phyloP scores from a whole-genome alignment of 1,284 basidiomycete species.

The Gomphus bonarii region DNA sequence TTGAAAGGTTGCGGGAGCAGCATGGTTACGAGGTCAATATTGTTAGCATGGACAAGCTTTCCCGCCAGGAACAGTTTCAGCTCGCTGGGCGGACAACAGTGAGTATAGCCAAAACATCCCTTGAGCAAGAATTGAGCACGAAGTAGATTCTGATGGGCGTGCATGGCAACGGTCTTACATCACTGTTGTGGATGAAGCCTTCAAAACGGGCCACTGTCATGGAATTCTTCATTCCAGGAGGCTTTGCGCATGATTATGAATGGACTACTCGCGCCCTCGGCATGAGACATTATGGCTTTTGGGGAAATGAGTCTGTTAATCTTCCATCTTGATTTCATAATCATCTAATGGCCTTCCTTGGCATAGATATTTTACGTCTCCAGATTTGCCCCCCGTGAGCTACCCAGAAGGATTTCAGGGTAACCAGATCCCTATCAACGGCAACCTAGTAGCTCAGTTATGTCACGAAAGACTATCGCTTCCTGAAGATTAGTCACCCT shows the following conservation, averaged over 20 bases:
- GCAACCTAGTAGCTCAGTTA: slow-evolving; percentile 29
- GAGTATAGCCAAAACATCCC: slow-evolving; percentile 19
- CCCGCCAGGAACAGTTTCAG: slow-evolving; percentile 66
- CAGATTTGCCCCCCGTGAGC: slow-evolving; percentile 34
- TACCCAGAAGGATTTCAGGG: slow-evolving; percentile 30
- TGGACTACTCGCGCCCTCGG: slow-evolving; percentile 63
- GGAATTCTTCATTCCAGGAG: slow-evolving; percentile 71
- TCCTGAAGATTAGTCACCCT: slow-evolving; percentile 22
- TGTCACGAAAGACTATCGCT: slow-evolving; percentile 27
- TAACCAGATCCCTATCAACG: slow-evolving; percentile 43
- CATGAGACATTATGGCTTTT: slow-evolving; percentile 66
- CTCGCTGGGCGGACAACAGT: slow-evolving; percentile 76
- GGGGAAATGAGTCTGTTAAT: slow-evolving; percentile 63
- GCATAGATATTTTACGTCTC: slow-evolving; percentile 36
- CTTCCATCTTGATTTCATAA: not conserved
- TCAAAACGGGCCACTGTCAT: slow-evolving; percentile 60
- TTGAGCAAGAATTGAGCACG: not conserved
- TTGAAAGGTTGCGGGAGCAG: slow-evolving; percentile 53
- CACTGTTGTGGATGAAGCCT: slow-evolving; percentile 68
- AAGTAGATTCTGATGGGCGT: slow-evolving; percentile 64
- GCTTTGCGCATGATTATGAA: slow-evolving; percentile 77
- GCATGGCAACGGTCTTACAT: slow-evolving; percentile 74
- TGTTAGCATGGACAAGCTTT: slow-evolving; percentile 72
- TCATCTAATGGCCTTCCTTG: not conserved
- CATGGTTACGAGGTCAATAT: slow-evolving; percentile 81